Percentiles rank a stretch among this genome's conserved stretches.
Conservation (phyloP, 2,329 filamentous ascomycete genomes). For the Talaromyces sp. region DNA sequence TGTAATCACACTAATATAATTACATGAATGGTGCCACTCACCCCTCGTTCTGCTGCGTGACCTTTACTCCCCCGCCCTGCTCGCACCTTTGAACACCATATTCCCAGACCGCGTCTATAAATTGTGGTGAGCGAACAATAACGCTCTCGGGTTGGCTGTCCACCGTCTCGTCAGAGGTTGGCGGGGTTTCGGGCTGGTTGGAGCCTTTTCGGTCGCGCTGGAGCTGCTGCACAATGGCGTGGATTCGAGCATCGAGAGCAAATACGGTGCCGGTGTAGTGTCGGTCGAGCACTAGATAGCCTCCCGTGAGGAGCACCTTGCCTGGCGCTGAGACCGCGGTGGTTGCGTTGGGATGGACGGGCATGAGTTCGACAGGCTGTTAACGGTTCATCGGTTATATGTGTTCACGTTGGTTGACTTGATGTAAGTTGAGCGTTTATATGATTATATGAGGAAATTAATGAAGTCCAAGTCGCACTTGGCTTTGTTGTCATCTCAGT, state of each 20-base stretch:
- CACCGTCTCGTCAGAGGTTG: conserved; percentile 50
- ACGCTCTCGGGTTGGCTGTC: conserved; percentile 62
- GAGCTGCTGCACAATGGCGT: conserved; percentile 56
- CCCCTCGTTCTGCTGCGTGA: conserved; percentile 60
- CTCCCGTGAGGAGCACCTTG: conserved; percentile 91
- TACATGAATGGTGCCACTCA: conserved; percentile 21
- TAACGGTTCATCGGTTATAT: not conserved
- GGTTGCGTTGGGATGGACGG: conserved; percentile 17
- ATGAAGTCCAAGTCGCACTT: not conserved
- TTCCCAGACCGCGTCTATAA: conserved; percentile 79
- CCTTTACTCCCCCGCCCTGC: conserved; percentile 73
- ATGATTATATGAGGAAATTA: not conserved
- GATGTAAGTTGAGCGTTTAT: not conserved
- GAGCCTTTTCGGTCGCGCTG: conserved; percentile 29
- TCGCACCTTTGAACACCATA: conserved; percentile 72
- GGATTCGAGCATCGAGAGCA: conserved; percentile 62
- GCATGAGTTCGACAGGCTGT: conserved; percentile 6
- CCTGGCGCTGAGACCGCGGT: conserved; percentile 82
- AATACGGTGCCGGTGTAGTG: conserved; percentile 72
- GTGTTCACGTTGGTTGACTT: not conserved
- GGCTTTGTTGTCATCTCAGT: not conserved
- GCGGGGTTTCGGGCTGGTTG: conserved; percentile 2
- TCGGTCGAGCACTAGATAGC: conserved; percentile 90
- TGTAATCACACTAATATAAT: not conserved
- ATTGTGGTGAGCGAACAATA: conserved; percentile 87